phyloP scores from a whole-genome alignment of 495 filamentous ascomycete genomes.

The Amniculicola lignicola region DNA sequence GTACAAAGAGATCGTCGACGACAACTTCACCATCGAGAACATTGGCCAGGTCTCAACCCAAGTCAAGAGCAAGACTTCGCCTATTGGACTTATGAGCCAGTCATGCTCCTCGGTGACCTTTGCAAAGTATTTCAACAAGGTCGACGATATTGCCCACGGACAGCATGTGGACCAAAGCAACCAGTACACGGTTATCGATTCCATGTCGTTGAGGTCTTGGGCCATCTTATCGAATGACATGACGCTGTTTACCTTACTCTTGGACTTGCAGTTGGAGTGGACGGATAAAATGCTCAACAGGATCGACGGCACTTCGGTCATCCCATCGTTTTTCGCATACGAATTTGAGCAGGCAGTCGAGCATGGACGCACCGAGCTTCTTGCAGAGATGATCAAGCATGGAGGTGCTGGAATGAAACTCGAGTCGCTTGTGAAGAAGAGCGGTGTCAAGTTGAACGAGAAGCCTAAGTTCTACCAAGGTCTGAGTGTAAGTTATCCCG shows the following conservation, averaged over 20 bases:
- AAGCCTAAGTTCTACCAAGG: conserved; percentile 70
- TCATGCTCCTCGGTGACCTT: conserved; percentile 36
- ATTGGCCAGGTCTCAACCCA: conserved; percentile 61
- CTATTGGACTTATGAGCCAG: conserved; percentile 48
- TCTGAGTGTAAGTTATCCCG: conserved; percentile 46
- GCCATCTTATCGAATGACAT: conserved; percentile 45
- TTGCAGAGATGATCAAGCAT: conserved; percentile 51
- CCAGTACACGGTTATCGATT: too few relatives aligned
- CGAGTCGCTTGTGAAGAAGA: conserved; percentile 57
- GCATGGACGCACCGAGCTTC: conserved; percentile 45
- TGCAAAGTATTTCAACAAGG: conserved; percentile 27
- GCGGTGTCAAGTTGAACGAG: conserved; percentile 54
- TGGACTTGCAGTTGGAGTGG: conserved; percentile 43
- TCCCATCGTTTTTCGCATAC: conserved; percentile 27
- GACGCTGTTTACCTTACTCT: conserved; percentile 46
- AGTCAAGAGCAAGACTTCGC: conserved; percentile 57
- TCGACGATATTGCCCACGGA: conserved; percentile 1
- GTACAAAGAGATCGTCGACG: conserved; percentile 50
- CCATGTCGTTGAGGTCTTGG: conserved; percentile 1
- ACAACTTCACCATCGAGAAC: conserved; percentile 67
- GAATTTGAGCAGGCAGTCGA: conserved; percentile 46
- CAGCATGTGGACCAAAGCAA: conserved; percentile 1
- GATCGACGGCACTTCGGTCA: conserved; percentile 28
- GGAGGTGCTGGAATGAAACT: conserved; percentile 64
- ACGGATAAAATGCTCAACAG: conserved; percentile 4